phyloP scores from a whole-genome alignment of 163 green algal genomes.

The Scenedesmus sp. region DNA sequence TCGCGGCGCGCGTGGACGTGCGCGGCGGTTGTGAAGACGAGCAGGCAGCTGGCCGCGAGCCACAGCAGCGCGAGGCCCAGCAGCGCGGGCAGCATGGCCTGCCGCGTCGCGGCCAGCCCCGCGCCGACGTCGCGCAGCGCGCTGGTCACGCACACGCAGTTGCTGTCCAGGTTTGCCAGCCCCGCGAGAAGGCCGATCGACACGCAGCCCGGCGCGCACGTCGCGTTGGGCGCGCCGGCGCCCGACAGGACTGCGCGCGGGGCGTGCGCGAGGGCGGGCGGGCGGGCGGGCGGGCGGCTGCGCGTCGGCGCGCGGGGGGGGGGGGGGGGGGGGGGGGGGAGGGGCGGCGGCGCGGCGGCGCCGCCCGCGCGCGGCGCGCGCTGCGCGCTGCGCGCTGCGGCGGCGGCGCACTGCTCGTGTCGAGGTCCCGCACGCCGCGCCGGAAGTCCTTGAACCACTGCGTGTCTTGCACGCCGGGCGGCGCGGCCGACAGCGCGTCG shows the following conservation, averaged over 20 bases:
- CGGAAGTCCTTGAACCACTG: slow-evolving; percentile 26
- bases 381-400: neutral
- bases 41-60: no score
- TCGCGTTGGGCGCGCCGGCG: neutral
- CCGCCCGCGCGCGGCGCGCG: no score
- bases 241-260: neutral
- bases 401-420: neutral
- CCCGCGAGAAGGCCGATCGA: slow-evolving; percentile 17
- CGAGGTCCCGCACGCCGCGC: neutral
- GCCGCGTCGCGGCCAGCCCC: neutral
- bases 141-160: slow-evolving; percentile 26
- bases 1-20: no score
- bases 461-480: neutral
- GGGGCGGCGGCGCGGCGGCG: no score
- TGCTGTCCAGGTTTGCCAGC: slow-evolving; percentile 6
- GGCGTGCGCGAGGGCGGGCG: neutral
- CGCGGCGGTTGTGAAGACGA: no score
- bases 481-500: neutral
- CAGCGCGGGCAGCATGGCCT: neutral
- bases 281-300: neutral
- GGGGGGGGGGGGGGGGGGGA: no score
- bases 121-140: neutral
- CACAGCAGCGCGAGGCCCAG: no score
- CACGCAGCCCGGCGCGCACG: slow-evolving; percentile 26
- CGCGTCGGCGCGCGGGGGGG: neutral